Evolutionary conservation across 1,284 basidiomycete genomes (phyloP), one percentile per base, ranked within the genome.

Genomic region (Ganoderma meredithae): DNA sequence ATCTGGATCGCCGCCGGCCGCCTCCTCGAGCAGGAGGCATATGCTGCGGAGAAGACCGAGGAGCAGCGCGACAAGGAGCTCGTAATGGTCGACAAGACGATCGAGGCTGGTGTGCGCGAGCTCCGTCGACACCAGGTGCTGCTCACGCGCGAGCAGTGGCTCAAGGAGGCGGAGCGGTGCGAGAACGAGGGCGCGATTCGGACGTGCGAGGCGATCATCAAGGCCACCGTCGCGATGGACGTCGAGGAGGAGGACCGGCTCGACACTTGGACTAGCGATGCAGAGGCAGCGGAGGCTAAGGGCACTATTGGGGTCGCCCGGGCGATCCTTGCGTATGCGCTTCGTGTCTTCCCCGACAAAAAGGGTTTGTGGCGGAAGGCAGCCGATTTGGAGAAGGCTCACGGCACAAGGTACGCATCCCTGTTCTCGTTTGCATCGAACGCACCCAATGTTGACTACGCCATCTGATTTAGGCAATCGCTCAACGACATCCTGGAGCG

Each of bases 1-100:
- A 98, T 99, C 70, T 99, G 97, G 97, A 98, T 99, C 73, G 97
- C 97, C 4, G 97, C 97, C 0, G 95, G 93, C 41, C 88, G 97
- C 36, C 82, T 99, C 7, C 85, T 97, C 39, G 97, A 99, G 80
- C 96, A 98, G 75, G 89, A 93, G 78, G 86, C 90, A 9, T 82
- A 78, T 43, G 78, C 81, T 27, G 72, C 81, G 2, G 83, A 82
- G 5, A 90, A 92, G 75, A 77, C 86, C 0, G 81, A 82, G 0
- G 87, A 86, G 59, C 83, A 88, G 67, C 82, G 83, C 10, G 85
- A 86, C 53, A 89, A 89, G 71, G 87, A 88, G 68, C 83, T 92
- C 9, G 91, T 88, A 13, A 80, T 88, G 17, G 92, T 99, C 17
- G 96, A 99, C 78, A 91, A 89, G 76, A 94, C 96, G 19, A 96